Percentiles rank a stretch among this genome's conserved stretches.
Conservation (phyloP, 2,329 filamentous ascomycete species). For the Aspergillus puulaauensis region DNA sequence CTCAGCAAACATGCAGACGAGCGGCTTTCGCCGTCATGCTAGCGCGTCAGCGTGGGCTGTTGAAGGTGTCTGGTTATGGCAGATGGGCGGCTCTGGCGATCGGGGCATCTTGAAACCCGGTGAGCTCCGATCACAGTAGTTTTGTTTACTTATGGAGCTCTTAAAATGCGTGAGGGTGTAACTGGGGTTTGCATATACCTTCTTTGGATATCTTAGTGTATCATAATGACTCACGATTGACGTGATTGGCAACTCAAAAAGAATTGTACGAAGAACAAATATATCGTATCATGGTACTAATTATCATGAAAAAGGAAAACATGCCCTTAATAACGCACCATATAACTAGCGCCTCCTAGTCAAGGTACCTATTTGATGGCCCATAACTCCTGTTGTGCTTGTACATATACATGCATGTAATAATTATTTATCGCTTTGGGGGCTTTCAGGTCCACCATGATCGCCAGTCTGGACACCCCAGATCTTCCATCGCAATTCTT, state of each 20-base stretch:
- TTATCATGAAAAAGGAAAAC: background rate
- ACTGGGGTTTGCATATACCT: background rate
- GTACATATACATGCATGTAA: background rate
- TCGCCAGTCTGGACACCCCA: constrained; percentile 37
- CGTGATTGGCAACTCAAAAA: background rate
- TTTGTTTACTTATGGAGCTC: background rate
- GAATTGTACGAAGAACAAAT: background rate
- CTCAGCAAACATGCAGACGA: background rate
- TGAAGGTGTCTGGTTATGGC: constrained; percentile 87
- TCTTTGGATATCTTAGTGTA: background rate
- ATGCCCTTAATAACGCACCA: background rate
- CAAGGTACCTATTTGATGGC: background rate
- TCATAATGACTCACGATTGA: constrained; percentile 2
- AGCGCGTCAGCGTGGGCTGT: constrained; percentile 81
- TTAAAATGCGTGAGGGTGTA: background rate
- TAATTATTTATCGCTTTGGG: background rate
- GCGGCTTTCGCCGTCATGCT: constrained; percentile 58
- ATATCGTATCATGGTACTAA: background rate
- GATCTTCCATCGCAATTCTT: constrained; percentile 42
- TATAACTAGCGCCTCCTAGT: background rate
- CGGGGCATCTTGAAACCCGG: constrained; percentile 40
- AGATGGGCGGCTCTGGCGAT: constrained; percentile 62
- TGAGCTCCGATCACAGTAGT: constrained; percentile 22
- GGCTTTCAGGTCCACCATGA: background rate
- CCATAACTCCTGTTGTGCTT: background rate